A percentile compares a stretch with the other conserved stretches of the same genome.
Conservation (phyloP, 2,329 filamentous ascomycete species). For the Hypoxylon rubiginosum region DNA sequence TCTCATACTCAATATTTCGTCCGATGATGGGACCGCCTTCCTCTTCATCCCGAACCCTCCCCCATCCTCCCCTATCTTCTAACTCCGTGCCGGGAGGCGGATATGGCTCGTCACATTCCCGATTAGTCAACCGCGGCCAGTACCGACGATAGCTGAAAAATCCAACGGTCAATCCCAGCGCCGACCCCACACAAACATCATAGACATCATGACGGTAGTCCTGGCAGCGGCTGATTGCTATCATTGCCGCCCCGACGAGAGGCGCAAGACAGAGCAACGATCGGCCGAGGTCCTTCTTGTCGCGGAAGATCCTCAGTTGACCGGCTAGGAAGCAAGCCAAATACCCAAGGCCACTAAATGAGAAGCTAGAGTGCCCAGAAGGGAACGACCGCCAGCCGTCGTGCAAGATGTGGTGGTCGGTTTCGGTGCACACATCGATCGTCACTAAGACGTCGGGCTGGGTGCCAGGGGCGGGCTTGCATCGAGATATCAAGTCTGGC, state of each 20-base stretch:
- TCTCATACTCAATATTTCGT: slow-evolving; percentile 51
- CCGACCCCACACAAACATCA: slow-evolving; percentile 73
- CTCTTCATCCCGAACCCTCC: slow-evolving; percentile 67
- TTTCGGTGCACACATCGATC: slow-evolving; percentile 79
- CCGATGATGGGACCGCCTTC: slow-evolving; percentile 56
- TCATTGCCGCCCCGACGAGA: slow-evolving; percentile 73
- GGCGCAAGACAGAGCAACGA: slow-evolving; percentile 70
- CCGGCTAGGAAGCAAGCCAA: slow-evolving; percentile 78
- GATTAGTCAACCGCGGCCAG: slow-evolving; percentile 68
- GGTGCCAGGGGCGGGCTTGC: slow-evolving; percentile 73
- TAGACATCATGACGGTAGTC: slow-evolving; percentile 80
- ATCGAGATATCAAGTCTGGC: slow-evolving; percentile 77
- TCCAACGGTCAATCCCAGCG: slow-evolving; percentile 70
- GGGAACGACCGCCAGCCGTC: slow-evolving; percentile 90
- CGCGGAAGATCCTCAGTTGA: slow-evolving; percentile 70
- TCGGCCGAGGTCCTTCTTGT: slow-evolving; percentile 65
- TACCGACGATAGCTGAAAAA: slow-evolving; percentile 77
- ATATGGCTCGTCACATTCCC: slow-evolving; percentile 70
- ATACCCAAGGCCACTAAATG: slow-evolving; percentile 84
- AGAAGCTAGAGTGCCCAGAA: slow-evolving; percentile 82
- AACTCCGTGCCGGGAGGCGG: slow-evolving; percentile 59
- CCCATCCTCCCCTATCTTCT: slow-evolving; percentile 44
- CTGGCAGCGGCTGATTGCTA: slow-evolving; percentile 77
- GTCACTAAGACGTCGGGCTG: slow-evolving; percentile 68
- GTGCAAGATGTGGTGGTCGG: slow-evolving; percentile 76